Evolutionary conservation across 768 basidiomycete genomes (phyloP).

Genomic region (Macrocybe gigantea): DNA sequence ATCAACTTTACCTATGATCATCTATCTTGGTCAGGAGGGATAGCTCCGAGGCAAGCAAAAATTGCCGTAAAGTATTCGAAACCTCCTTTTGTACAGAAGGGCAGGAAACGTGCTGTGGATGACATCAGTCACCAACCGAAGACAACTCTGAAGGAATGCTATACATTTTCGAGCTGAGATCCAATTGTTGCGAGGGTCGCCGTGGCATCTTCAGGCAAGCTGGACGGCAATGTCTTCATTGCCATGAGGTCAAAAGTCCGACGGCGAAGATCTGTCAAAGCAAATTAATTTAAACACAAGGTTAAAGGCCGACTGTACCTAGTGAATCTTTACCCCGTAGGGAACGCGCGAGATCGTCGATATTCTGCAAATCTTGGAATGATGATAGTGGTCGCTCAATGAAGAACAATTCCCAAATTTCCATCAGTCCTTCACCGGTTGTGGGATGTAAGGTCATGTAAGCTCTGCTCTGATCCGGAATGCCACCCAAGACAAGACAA

Average conservation of each 20-base stretch:
- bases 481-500: conserved; percentile 22
- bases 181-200: conserved; percentile 8
- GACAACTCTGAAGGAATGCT: no score
- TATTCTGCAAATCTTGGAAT: conserved; percentile 6
- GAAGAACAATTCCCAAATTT: conserved; percentile 61
- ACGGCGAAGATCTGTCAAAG: conserved; percentile 27
- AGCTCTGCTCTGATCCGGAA: conserved; percentile 25
- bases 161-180: conserved; percentile 18
- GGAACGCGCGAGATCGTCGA: conserved; percentile 18
- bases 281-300: neutral
- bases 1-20: no score
- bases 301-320: conserved; percentile 6
- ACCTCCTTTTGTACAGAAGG: no score
- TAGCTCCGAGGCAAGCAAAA: no score
- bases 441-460: conserved; percentile 52
- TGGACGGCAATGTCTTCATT: conserved; percentile 23
- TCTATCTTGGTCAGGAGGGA: no score
- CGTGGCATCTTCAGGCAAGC: conserved; percentile 13
- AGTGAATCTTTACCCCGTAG: conserved; percentile 12
- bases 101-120: no score
- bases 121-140: no score
- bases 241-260: conserved; percentile 37
- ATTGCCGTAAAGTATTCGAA: no score
- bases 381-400: conserved; percentile 14
- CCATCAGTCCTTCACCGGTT: conserved; percentile 65